Percentiles rank a stretch among this genome's conserved stretches.
phyloP scores from a whole-genome alignment of 768 basidiomycete species.

The Rhodotorula taiwanensis region DNA sequence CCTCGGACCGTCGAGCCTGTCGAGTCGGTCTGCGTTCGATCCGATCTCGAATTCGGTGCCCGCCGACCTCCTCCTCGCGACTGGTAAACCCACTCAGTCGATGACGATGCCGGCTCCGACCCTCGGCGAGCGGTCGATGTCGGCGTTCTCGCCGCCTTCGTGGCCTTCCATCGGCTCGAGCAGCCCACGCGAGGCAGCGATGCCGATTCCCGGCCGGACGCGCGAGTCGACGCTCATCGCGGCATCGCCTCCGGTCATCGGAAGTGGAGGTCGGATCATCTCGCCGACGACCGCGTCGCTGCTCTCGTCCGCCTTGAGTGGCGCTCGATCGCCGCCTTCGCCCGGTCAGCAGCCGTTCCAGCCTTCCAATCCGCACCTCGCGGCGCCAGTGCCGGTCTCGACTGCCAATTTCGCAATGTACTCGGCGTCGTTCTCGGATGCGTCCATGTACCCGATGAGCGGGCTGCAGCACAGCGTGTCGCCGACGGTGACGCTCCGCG shows the following conservation, averaged over 20 bases:
- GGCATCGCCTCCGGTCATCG: neutral
- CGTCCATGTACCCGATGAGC: neutral
- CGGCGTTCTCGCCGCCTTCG: neutral
- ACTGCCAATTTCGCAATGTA: neutral
- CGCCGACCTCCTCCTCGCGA: conserved; percentile 43
- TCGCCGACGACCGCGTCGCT: conserved; percentile 3
- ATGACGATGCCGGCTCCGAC: conserved; percentile 33
- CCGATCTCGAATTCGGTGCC: conserved; percentile 46
- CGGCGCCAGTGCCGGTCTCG: neutral
- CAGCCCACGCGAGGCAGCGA: neutral
- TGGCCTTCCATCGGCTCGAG: neutral
- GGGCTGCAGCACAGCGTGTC: too few species aligned
- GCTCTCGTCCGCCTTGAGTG: neutral
- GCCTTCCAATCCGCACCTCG: too few species aligned
- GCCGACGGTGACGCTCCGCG: too few species aligned
- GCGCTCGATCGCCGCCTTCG: too few species aligned
- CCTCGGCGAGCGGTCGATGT: conserved; percentile 2
- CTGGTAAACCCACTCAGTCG: neutral
- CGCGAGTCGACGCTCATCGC: neutral
- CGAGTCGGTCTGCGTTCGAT: conserved; percentile 5
- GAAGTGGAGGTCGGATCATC: neutral
- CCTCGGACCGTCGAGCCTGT: neutral
- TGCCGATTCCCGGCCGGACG: conserved; percentile 15
- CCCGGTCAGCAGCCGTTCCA: neutral
- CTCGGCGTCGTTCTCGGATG: conserved; percentile 22